Conservation (phyloP, 345 rosid species). For the Aegle marmelos region DNA sequence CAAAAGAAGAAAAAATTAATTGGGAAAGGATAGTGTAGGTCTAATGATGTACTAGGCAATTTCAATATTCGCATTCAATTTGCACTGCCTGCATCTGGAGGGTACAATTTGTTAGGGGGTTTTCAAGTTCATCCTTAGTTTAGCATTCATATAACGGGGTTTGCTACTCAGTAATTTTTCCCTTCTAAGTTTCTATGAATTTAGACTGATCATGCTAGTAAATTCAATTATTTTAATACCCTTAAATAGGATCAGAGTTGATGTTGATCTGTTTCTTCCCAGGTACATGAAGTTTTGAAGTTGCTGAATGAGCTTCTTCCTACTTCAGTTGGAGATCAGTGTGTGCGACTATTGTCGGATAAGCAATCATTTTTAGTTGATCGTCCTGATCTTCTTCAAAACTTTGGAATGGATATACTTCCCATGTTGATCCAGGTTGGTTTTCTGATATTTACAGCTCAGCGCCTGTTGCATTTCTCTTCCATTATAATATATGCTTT, state of each 20-base stretch:
- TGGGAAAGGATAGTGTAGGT: not conserved
- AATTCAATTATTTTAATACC: slow-evolving; percentile 3
- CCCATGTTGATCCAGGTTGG: slow-evolving; percentile 80
- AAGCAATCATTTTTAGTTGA: slow-evolving; percentile 58
- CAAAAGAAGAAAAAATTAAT: not conserved
- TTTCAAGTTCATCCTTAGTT: not conserved
- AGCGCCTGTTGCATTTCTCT: slow-evolving; percentile 14
- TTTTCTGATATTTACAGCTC: slow-evolving; percentile 13
- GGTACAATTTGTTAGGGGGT: not conserved
- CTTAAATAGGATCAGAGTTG: not conserved
- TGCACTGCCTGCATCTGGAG: not conserved
- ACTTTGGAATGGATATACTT: slow-evolving; percentile 61
- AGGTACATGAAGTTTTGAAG: slow-evolving; percentile 93
- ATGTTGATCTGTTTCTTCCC: slow-evolving; percentile 14
- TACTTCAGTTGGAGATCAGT: slow-evolving; percentile 32
- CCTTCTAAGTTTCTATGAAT: not conserved
- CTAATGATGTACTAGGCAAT: not conserved
- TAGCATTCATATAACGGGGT: not conserved
- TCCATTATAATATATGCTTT: slow-evolving; percentile 12
- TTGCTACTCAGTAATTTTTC: not conserved
- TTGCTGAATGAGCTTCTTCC: slow-evolving; percentile 88
- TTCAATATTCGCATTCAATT: not conserved
- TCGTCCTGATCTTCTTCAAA: slow-evolving; percentile 59
- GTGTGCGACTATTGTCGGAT: slow-evolving; percentile 45
- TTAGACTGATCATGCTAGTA: not conserved